Conservation (phyloP, 129 eudicot species). For the Oenanthe sinensis region DNA sequence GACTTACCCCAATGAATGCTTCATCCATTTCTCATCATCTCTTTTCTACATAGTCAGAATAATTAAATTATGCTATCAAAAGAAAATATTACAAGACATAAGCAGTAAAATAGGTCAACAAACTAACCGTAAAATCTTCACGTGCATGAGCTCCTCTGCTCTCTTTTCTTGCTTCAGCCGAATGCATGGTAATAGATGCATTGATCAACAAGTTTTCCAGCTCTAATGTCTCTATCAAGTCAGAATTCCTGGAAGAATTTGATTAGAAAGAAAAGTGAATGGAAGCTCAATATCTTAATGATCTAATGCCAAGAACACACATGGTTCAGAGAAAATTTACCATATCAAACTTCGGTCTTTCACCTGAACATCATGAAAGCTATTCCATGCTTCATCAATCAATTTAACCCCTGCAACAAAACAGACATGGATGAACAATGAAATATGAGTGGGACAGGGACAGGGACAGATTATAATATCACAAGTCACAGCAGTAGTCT, state of each 20-base stretch:
- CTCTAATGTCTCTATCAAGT: conserved; percentile 85
- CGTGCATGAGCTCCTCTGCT: conserved; percentile 99
- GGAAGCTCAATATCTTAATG: conserved; percentile 7
- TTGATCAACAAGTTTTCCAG: conserved; percentile 84
- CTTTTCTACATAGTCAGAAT: conserved; percentile 54
- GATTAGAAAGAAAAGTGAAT: conserved; percentile 3
- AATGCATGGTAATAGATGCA: conserved; percentile 92
- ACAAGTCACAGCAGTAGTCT: not conserved
- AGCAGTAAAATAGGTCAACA: not conserved
- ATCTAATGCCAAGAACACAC: not conserved
- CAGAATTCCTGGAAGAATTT: conserved; percentile 66
- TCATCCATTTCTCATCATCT: conserved; percentile 96
- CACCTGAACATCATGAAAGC: conserved; percentile 82
- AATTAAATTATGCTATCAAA: not conserved
- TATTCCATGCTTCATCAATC: conserved; percentile 91
- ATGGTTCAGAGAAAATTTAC: conserved; percentile 21
- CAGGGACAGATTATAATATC: not conserved
- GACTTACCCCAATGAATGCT: conserved; percentile 83
- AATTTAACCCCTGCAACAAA: conserved; percentile 54
- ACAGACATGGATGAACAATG: not conserved
- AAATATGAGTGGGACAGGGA: not conserved
- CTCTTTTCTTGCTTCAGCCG: conserved; percentile 98
- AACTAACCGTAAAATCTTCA: conserved; percentile 87
- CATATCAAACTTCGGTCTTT: conserved; percentile 89
- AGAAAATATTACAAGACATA: not conserved